Base-by-base conservation (phyloP, 139 green algal genomes). In the Chlamydomonas sp. region DNA sequence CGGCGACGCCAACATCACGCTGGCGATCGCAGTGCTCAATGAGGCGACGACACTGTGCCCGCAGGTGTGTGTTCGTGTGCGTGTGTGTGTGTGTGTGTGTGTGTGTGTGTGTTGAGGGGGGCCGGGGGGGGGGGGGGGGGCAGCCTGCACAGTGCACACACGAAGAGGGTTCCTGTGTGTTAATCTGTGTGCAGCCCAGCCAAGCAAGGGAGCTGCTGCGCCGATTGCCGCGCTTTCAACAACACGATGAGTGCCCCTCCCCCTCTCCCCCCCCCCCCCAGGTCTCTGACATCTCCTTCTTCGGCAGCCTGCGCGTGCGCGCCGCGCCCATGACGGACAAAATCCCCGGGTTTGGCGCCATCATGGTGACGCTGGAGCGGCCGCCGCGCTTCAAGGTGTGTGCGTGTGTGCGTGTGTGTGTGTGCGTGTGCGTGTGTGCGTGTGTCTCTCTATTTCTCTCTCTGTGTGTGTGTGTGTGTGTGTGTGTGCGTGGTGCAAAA, bases 1-100 rank as follows among this genome's bases (percentile, higher is more conserved):
- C 4, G 90, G 91, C 0, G 88, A 95, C 35, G 85, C 89, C 67
- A 93, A 91, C 83, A 93, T 97, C 60, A 85, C 84, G 5, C 79
- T 97, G 34, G 85, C 77, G 39, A 91, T 97, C 24, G 88, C 92
- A 35, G 75, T 91, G 47, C n/a, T 57, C 35, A 33, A 36, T 36
- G 5, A 31, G 20, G 60, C 47, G 60, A 67, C 29, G 5, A 34
- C 16, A 34, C 13, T 54, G 43, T 26, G 16, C 43, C 43, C 13
- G 16, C 13, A 26, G 13, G 16, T 13, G 13, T 54, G 16, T 13
- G 16, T 54, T 54, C 13, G 16, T 54, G 16, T 13, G 13, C 13
- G 16, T 13, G 13, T 26, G 16, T 54, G 16, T 54, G 13, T 26
- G 13, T 54, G 16, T n/a, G n/a, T n/a, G n/a, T n/a, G n/a, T n/a